phyloP scores from a whole-genome alignment of 2,329 filamentous ascomycete genomes.

The Talaromyces sp. region DNA sequence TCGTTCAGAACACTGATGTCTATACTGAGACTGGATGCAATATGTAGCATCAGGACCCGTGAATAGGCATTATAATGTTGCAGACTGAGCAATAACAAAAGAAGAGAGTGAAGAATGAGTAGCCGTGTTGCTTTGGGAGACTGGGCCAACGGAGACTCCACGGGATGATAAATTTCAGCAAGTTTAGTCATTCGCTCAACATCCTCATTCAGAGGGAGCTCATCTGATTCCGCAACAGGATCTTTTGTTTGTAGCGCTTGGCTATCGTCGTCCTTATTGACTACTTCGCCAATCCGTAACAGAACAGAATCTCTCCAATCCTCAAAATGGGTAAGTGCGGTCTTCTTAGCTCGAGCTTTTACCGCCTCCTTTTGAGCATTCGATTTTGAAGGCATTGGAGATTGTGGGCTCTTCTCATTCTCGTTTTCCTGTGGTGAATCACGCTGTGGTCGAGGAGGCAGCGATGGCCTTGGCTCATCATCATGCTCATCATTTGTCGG shows the following conservation, averaged over 20 bases:
- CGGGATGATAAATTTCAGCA: slow-evolving; percentile 57
- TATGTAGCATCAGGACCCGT: slow-evolving; percentile 68
- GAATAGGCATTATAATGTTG: slow-evolving; percentile 77
- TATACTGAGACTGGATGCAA: slow-evolving; percentile 72
- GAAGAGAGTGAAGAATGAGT: slow-evolving; percentile 70
- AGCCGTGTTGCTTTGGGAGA: slow-evolving; percentile 52
- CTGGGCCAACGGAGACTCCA: slow-evolving; percentile 58
- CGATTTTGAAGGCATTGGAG: not conserved
- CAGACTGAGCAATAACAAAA: slow-evolving; percentile 73
- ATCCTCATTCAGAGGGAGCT: slow-evolving; percentile 28
- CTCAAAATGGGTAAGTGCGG: slow-evolving; percentile 71
- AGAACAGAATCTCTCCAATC: slow-evolving; percentile 77
- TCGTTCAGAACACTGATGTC: slow-evolving; percentile 65
- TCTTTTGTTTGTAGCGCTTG: slow-evolving; percentile 32
- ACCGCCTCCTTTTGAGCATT: slow-evolving; percentile 18
- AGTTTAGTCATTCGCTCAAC: slow-evolving; percentile 31
- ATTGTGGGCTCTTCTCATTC: not conserved
- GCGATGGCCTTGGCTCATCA: slow-evolving; percentile 14
- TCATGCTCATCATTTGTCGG: slow-evolving; percentile 27
- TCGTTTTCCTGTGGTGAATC: not conserved
- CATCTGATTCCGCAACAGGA: slow-evolving; percentile 20
- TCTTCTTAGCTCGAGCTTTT: slow-evolving; percentile 57
- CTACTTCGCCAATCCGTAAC: slow-evolving; percentile 70
- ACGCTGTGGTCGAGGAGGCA: slow-evolving; percentile 13
- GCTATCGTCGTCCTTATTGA: slow-evolving; percentile 55